Percentiles rank a stretch among this genome's conserved stretches.
Evolutionary conservation across 495 filamentous ascomycete genomes (phyloP).

Genomic region (Penicillium pancosmium): DNA sequence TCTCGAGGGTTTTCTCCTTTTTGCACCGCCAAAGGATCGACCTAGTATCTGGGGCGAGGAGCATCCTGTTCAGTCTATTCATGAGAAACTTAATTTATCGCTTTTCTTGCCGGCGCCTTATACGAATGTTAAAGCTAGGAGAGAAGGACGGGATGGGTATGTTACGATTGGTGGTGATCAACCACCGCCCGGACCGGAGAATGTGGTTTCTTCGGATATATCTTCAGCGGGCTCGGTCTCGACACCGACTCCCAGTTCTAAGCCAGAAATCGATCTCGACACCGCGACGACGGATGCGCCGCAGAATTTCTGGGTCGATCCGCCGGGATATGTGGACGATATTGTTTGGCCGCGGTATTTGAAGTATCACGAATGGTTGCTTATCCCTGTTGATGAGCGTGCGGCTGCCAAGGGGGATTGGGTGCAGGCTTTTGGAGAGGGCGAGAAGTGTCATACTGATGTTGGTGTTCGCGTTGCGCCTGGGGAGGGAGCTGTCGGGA

Average conservation of each 20-base stretch:
- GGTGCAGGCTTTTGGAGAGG: constrained; percentile 36
- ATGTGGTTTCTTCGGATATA: not conserved
- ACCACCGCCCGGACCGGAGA: constrained; percentile 6
- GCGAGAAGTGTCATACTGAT: constrained; percentile 35
- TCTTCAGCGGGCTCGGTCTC: not conserved
- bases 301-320: constrained; percentile 91
- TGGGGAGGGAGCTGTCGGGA: constrained; percentile 33
- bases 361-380: constrained; percentile 73
- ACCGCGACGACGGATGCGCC: constrained; percentile 45
- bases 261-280: constrained; percentile 36
- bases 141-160: constrained; percentile 79
- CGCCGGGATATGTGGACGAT: constrained; percentile 89
- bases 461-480: constrained; percentile 45
- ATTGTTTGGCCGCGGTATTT: constrained; percentile 96
- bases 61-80: constrained; percentile 38
- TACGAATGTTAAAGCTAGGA: constrained; percentile 59
- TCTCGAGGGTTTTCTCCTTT: constrained; percentile 89
- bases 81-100: constrained; percentile 66
- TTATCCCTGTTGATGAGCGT: constrained; percentile 53
- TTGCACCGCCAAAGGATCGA: constrained; percentile 39
- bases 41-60: constrained; percentile 1
- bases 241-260: too few species aligned
- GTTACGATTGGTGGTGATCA: constrained; percentile 67
- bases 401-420: constrained; percentile 23
- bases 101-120: constrained; percentile 72